Conservation (phyloP, 257 asterid species). For the Fraxinus quadrangulata region DNA sequence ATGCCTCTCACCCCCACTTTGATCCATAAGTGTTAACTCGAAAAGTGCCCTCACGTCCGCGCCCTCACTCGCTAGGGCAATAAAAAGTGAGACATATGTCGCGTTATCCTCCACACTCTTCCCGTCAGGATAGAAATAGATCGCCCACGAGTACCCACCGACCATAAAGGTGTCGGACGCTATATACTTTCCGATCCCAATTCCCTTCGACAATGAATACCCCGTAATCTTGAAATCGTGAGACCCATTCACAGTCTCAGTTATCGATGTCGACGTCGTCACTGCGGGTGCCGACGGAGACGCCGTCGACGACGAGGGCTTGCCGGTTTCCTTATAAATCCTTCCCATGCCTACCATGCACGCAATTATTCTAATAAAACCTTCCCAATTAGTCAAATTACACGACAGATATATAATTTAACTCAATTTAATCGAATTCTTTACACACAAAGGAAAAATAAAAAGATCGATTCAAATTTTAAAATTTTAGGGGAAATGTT, state of each 20-base stretch:
- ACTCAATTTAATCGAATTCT: neutral
- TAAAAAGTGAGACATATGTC: constrained; percentile 77
- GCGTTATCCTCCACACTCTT: constrained; percentile 87
- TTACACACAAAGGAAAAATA: neutral
- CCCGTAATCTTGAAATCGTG: constrained; percentile 88
- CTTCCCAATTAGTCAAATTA: neutral
- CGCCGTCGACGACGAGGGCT: constrained; percentile 49
- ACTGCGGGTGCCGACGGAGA: constrained; percentile 47
- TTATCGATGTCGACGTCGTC: constrained; percentile 69
- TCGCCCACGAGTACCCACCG: constrained; percentile 92
- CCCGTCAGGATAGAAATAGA: constrained; percentile 92
- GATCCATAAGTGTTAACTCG: constrained; percentile 84
- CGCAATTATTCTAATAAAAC: neutral
- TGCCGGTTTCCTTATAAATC: constrained; percentile 49
- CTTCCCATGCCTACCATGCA: constrained; percentile 66
- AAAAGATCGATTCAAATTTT: neutral
- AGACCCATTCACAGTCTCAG: constrained; percentile 87
- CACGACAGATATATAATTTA: neutral
- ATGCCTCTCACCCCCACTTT: constrained; percentile 90
- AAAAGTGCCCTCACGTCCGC: constrained; percentile 89
- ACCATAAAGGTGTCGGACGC: constrained; percentile 85
- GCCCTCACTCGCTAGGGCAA: constrained; percentile 84
- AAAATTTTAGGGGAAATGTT: neutral
- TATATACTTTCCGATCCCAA: constrained; percentile 82
- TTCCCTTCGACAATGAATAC: constrained; percentile 77